Evolutionary conservation across 305 asterid genomes (phyloP), one percentile per base, ranked within the genome.

Genomic region (Fraxinus sp.): DNA sequence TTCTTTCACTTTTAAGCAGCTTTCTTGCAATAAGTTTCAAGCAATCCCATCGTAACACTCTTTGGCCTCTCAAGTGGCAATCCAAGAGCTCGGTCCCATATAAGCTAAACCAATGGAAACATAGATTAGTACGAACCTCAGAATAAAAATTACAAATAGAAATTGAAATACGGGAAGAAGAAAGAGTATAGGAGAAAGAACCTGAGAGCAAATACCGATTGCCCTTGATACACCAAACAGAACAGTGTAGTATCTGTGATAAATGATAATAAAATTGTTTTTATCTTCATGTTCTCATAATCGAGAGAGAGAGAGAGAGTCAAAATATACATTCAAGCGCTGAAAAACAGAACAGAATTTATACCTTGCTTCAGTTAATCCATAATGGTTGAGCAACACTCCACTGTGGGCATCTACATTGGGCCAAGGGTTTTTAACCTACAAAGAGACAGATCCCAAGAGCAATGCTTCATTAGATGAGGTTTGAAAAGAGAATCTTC

Each of bases 341-440:
- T 20, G 71, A 62, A 62, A 62, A 22, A 10, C 32, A 62, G 32
- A 62, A 33, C 22, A 39, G 57, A 41, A 24, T 64, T 39, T 26
- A 41, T 90, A 95, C 98, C 99, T 95, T 79, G 99, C 97, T 92
- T 95, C 99, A 6, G 96, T 92, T 86, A 95, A 84, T 79, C 98
- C 99, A 82, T 95, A 95, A 87, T 95, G 79, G 88, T 94, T 91
- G 86, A 95, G 91, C 88, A 95, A 87, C 49, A 95, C 97, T 80
- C 99, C 98, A 81, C 99, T 95, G 88, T 94, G 98, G 84, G 98
- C 98, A 84, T 95, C 98, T 74, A 95, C 98, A 88, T 93, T 95
- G 13, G 98, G 98, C 99, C 99, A 94, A 5, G 99, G 99, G 86
- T 95, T 95, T 85, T 95, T 95, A 30, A 95, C 99, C 98, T 94